Base-by-base conservation (phyloP, 2,329 filamentous ascomycete species). In the Nigrospora osmanthi region DNA sequence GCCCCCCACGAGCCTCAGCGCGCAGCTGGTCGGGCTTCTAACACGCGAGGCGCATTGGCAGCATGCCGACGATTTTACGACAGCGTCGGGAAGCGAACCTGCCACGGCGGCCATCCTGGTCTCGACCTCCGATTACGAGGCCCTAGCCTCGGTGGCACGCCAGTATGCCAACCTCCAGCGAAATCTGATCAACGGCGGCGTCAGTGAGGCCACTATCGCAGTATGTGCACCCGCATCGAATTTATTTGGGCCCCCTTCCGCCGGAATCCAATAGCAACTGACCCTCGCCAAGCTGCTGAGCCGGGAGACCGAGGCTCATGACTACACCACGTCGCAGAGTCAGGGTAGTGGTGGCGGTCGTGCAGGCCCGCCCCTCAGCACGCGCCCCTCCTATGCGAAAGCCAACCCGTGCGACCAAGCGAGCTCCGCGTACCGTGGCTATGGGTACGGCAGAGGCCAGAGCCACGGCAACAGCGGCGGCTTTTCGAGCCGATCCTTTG, bases 41-140 rank as follows among this genome's bases (percentile, higher is more conserved):
- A 15, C 35, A 41, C 39, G 19, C 19, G 23, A 34, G 12, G 16
- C 39, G 23, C 34, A 4, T 34, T n/a, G 15, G 19, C 44, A 54
- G 54, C 43, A 52, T 28, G 43, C 53, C 45, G 49, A 45, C n/a
- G 43, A 52, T 40, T 46, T 40, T 34, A 45, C 50, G 28, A 32
- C 28, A 19, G 38, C 37, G 13, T 16, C 36, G 6, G 15, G 23
- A 52, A 62, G 13, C 43, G 60, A 35, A 14, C 16, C 11, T 69
- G 60, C 23, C 60, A 62, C 40, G 60, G 67, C 66, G 49, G 68
- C 85, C 39, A 75, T 70, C 46, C 75, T 88, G 44, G 37, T 62
- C 7, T 66, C 75, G 34, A 79, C 72, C 55, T 60, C 64, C 41
- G 81, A 89, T 56, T 79, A 88, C 62, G 73, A 82, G 41, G 62